A percentile compares a stretch with the other conserved stretches of the same genome.
These are phyloP conservation scores for Candida gorgasii DNA, from an alignment of 805 yeast genomes.

Conservation along the genomic window DNA sequence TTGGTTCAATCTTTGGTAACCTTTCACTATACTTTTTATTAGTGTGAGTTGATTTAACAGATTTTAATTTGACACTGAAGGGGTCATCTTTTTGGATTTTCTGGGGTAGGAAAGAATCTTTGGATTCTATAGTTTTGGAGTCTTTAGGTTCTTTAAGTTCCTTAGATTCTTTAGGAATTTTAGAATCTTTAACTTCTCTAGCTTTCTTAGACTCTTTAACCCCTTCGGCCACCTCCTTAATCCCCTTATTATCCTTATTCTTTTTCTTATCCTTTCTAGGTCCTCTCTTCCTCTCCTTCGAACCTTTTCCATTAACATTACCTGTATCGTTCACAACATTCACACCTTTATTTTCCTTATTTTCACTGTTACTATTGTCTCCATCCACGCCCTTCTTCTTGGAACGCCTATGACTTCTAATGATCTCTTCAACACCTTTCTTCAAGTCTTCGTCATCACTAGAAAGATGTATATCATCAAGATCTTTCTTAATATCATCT, in stretches of 20 bases:
- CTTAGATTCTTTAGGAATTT: background rate
- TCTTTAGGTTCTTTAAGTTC: background rate
- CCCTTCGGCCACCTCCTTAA: background rate
- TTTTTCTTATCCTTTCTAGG: background rate
- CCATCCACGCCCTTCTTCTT: constrained; percentile 1
- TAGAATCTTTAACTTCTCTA: background rate
- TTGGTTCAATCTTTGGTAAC: constrained; percentile 33
- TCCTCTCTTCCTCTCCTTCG: no score
- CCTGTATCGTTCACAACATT: no score
- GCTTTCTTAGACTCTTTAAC: background rate
- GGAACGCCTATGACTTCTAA: background rate
- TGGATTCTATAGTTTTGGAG: background rate
- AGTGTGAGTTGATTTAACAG: constrained; percentile 20
- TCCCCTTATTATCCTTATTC: background rate
- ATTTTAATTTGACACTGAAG: constrained; percentile 26
- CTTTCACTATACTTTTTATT: constrained; percentile 26
- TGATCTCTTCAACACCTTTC: constrained; percentile 5
- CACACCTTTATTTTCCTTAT: background rate
- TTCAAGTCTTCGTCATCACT: constrained; percentile 23
- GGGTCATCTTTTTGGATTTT: no score
- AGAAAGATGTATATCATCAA: constrained; percentile 26
- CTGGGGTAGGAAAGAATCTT: background rate
- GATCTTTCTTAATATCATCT: constrained; percentile 24
- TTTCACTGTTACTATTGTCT: background rate
- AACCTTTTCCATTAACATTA: no score